phyloP scores from a whole-genome alignment of 305 asterid genomes.

The Fraxinus baroniana region DNA sequence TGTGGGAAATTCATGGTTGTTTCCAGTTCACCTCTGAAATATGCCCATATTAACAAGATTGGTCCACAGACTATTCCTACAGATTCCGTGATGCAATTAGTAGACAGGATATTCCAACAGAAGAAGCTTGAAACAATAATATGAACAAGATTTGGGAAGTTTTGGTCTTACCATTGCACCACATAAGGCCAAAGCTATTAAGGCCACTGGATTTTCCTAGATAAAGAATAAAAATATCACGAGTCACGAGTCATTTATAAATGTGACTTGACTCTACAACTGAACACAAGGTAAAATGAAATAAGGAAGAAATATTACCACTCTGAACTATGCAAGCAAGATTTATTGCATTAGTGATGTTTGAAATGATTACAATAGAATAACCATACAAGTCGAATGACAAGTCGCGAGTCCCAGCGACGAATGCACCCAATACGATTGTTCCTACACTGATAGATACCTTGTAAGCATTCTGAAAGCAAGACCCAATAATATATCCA shows the following conservation, averaged over 20 bases:
- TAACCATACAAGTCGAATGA: slow-evolving; percentile 23
- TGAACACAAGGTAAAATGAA: neutral
- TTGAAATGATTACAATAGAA: slow-evolving; percentile 22
- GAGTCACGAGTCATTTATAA: neutral
- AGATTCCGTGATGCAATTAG: neutral
- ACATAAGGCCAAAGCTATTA: slow-evolving; percentile 33
- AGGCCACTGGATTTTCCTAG: slow-evolving; percentile 27
- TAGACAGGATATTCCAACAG: neutral
- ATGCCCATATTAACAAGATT: slow-evolving; percentile 26
- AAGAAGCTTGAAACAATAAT: neutral
- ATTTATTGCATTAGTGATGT: slow-evolving; percentile 24
- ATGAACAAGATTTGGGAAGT: neutral
- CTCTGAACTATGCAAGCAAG: slow-evolving; percentile 25
- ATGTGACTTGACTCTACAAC: neutral
- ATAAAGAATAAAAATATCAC: neutral
- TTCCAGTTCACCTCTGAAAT: slow-evolving; percentile 19
- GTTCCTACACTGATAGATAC: slow-evolving; percentile 26
- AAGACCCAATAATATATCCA: neutral
- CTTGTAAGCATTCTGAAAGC: neutral
- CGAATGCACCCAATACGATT: slow-evolving; percentile 25
- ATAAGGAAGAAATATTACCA: neutral
- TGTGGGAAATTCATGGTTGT: slow-evolving; percentile 14
- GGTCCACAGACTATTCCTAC: slow-evolving; percentile 29
- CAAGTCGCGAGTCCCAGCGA: slow-evolving; percentile 30
- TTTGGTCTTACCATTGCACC: slow-evolving; percentile 27